phyloP scores from a whole-genome alignment of 2,329 filamentous ascomycete genomes.

The Stagonosporopsis chrysanthemi region DNA sequence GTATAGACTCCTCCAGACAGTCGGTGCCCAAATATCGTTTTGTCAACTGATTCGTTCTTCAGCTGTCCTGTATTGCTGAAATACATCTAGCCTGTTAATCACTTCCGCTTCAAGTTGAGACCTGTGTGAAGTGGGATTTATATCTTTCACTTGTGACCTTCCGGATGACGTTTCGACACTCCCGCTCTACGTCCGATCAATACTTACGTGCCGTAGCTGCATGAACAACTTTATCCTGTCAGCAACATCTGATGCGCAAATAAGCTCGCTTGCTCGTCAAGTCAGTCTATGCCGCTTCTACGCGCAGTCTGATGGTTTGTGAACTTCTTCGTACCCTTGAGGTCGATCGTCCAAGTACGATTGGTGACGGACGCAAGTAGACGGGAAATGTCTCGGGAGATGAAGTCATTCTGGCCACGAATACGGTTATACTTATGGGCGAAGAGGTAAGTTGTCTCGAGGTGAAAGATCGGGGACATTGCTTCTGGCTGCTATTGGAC shows the following conservation, averaged over 20 bases:
- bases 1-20: too few species aligned
- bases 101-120: constrained; percentile 1
- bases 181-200: not conserved
- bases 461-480: too few species aligned
- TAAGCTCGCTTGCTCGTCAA: not conserved
- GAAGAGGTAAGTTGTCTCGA: too few species aligned
- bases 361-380: not conserved
- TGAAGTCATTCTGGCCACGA: too few species aligned
- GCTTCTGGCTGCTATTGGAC: too few species aligned
- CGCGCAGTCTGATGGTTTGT: not conserved
- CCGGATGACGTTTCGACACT: not conserved
- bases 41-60: too few species aligned
- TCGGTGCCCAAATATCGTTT: too few species aligned
- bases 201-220: not conserved
- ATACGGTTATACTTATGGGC: too few species aligned
- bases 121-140: too few species aligned
- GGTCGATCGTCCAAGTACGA: not conserved
- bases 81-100: not conserved
- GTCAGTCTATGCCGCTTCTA: too few species aligned
- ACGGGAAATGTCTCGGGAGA: not conserved
- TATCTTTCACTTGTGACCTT: not conserved
- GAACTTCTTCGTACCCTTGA: not conserved
- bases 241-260: not conserved
- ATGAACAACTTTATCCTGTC: not conserved
- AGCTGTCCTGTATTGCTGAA: too few species aligned